Base-by-base conservation (phyloP, 2,329 filamentous ascomycete genomes). In the Ophiocordyceps robertsii region DNA sequence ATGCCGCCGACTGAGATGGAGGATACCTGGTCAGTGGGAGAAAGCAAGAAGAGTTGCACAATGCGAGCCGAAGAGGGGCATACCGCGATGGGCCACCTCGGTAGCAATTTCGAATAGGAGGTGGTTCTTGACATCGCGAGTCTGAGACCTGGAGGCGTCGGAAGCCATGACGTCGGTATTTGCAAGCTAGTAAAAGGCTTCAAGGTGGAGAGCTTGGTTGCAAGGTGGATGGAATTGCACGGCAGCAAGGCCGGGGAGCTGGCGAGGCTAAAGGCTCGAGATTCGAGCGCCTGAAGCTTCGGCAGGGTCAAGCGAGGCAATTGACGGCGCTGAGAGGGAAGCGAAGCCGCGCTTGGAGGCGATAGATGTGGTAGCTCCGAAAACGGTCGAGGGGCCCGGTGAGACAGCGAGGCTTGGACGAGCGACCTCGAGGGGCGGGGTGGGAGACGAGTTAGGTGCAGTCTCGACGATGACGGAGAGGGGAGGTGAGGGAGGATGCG, bases 31-130 rank as follows among this genome's bases (percentile, higher is more conserved):
- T 36, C 17, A 46, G 37, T 35, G n/a, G 40, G 47, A 41, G 49
- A n/a, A 36, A 10, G 47, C 45, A 46, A 43, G 33, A 33, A 27
- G 31, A 43, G n/a, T 9, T 19, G 19, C 19, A 19, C 19, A 19
- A 19, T 19, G 19, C 19, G 27, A 27, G 46, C 37, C 35, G 31
- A 46, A 41, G 47, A 41, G 45, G 42, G 44, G 44, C 71, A 52
- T 73, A 90, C 86, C 86, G 75, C 92, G 80, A 72, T 96, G 94
- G 48, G 92, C 92, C 54, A 96, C 92, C 63, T 98, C 92, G 19
- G 92, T 96, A 47, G 92, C 88, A 56, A 96, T 73, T 69, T 98
- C 92, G 60, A 98, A 98, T 53, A 98, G 83, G 57, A 93, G 73
- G 67, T 96, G 92, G 65, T 94, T 92, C 69, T 84, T 88, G 56